These are phyloP conservation scores for Cymodocea nodosa DNA, from an alignment of 116 monocot genomes.

Conservation along the genomic window DNA sequence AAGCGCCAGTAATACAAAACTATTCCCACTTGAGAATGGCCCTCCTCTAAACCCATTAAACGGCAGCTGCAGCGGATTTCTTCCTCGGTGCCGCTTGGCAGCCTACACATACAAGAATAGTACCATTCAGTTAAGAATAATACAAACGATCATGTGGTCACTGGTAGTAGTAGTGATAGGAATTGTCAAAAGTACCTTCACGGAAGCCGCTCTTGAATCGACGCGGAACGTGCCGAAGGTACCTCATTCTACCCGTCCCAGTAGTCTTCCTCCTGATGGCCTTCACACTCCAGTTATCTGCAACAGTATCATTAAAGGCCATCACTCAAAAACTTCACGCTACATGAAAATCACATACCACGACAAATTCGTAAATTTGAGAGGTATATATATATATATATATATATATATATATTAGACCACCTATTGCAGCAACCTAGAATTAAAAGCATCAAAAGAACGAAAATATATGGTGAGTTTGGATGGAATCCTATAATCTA, in stretches of 20 bases:
- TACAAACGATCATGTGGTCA: too few species aligned
- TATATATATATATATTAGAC: too few species aligned
- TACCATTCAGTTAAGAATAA: too few species aligned
- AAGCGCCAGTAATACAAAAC: background rate
- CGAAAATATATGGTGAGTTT: too few species aligned
- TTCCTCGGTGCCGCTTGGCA: slow-evolving; percentile 4
- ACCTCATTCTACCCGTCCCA: slow-evolving; percentile 69
- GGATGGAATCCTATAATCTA: too few species aligned
- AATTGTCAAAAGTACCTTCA: slow-evolving; percentile 28
- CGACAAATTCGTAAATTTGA: background rate
- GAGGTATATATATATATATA: too few species aligned
- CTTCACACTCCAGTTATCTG: slow-evolving; percentile 78
- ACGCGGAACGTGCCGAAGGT: slow-evolving; percentile 46
- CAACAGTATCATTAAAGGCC: background rate
- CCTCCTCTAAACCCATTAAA: background rate
- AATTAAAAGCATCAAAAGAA: too few species aligned
- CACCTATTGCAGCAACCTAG: too few species aligned
- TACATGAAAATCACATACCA: background rate
- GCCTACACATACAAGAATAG: background rate
- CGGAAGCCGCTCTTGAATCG: slow-evolving; percentile 64
- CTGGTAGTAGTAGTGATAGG: too few species aligned
- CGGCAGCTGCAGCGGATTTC: background rate
- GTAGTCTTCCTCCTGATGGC: slow-evolving; percentile 67
- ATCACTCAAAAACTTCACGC: too few species aligned
- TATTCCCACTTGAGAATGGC: background rate